These are phyloP conservation scores for Phalaenopsis hybrid DNA, from an alignment of 116 monocot species.

Conservation along the genomic window DNA sequence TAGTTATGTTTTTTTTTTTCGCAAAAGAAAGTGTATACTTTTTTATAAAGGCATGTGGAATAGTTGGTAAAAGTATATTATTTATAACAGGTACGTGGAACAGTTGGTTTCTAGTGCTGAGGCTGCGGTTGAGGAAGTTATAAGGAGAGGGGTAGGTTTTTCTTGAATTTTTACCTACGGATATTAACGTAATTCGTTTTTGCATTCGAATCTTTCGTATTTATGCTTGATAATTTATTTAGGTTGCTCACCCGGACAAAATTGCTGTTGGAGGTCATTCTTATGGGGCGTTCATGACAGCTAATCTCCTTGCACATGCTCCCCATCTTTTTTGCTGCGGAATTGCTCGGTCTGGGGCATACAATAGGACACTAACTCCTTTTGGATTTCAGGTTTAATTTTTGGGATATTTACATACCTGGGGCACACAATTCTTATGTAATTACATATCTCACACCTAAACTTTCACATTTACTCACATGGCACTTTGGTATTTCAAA, in stretches of 20 bases:
- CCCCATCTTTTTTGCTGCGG: slow-evolving; percentile 96
- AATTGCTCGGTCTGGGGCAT: slow-evolving; percentile 93
- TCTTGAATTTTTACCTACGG: background rate
- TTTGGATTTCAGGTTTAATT: slow-evolving; percentile 86
- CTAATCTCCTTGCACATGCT: slow-evolving; percentile 91
- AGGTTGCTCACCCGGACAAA: slow-evolving; percentile 90
- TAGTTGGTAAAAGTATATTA: slow-evolving; percentile 37
- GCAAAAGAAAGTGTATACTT: background rate
- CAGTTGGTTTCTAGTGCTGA: slow-evolving; percentile 90
- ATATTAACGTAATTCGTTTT: background rate
- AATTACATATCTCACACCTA: no score
- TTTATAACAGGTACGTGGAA: slow-evolving; percentile 73
- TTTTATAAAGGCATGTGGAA: slow-evolving; percentile 64
- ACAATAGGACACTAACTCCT: slow-evolving; percentile 91
- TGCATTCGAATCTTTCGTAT: background rate
- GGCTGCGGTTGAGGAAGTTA: slow-evolving; percentile 89
- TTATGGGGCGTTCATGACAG: slow-evolving; percentile 98
- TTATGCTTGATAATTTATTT: slow-evolving; percentile 15
- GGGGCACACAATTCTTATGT: no score
- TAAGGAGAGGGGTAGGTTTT: slow-evolving; percentile 64
- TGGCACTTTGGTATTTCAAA: no score
- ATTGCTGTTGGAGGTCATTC: slow-evolving; percentile 98
- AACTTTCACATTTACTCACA: no score
- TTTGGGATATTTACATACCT: no score
- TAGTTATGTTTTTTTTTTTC: background rate